phyloP scores from a whole-genome alignment of 2,329 filamentous ascomycete genomes.

The Trichophyton benhamiae region DNA sequence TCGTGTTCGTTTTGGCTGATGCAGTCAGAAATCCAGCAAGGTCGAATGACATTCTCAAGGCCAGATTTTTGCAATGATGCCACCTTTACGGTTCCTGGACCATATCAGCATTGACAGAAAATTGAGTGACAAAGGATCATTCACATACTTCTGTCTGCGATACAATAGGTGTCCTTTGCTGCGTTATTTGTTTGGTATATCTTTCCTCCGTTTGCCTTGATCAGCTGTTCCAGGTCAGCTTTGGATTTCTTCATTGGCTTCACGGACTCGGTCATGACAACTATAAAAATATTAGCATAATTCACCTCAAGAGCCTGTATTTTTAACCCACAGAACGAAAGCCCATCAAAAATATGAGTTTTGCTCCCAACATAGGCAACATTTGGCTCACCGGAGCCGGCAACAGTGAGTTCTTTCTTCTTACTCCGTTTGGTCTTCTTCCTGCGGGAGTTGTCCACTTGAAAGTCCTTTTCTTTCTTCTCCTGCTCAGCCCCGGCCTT shows the following conservation, averaged over 20 bases:
- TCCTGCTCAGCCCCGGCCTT: slow-evolving; percentile 58
- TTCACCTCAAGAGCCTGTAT: background rate
- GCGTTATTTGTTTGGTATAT: slow-evolving; percentile 62
- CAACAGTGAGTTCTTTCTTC: slow-evolving; percentile 60
- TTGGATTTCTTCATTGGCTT: slow-evolving; percentile 61
- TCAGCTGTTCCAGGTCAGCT: slow-evolving; percentile 61
- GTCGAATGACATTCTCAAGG: slow-evolving; percentile 59
- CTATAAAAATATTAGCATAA: slow-evolving; percentile 19
- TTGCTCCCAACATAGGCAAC: slow-evolving; percentile 45
- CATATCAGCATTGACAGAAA: background rate
- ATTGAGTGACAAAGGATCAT: background rate
- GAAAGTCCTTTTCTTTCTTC: slow-evolving; percentile 59
- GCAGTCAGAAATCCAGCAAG: slow-evolving; percentile 75
- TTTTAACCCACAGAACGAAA: slow-evolving; percentile 53
- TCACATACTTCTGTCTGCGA: slow-evolving; percentile 59
- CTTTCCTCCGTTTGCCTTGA: slow-evolving; percentile 72
- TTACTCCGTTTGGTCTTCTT: slow-evolving; percentile 46
- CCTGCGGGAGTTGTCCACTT: slow-evolving; percentile 55
- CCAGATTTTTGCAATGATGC: slow-evolving; percentile 67
- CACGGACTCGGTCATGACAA: slow-evolving; percentile 49
- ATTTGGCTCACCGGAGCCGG: slow-evolving; percentile 49
- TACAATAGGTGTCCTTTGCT: slow-evolving; percentile 51
- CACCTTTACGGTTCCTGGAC: slow-evolving; percentile 55
- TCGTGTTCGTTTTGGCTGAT: slow-evolving; percentile 49
- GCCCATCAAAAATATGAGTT: slow-evolving; percentile 57